Evolutionary conservation across 495 filamentous ascomycete species (phyloP), one percentile per base, ranked within the genome.

Genomic region (Penicillium diatomitis): DNA sequence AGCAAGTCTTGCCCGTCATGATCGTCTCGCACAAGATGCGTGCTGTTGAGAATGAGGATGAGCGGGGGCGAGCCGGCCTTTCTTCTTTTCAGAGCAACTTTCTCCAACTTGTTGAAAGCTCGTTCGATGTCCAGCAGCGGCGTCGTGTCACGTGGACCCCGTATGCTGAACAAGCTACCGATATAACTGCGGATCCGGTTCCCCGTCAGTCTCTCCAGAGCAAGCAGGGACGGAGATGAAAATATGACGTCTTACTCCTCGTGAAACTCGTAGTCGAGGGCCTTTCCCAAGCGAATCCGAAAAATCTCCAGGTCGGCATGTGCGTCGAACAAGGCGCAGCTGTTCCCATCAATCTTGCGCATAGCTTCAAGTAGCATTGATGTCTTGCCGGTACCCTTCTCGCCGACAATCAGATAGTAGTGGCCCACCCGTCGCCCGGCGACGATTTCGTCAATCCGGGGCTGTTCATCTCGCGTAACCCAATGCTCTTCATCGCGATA

Each of bases 81-180:
- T n/a, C 83, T 76, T 36, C 87, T 77, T 48, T 63, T 70, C 12
- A 96, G 60, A 0, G 92, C 92, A 6, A 96, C 87, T 67, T 98
- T 98, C 63, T 98, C 91, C 4, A 98, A 69, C 65, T 97, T 96
- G 74, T 98, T 98, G 66, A 98, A 83, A 2, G 92, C 92, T 10
- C 92, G 80, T 58, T 98, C 92, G 44, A 98, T 95, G 55, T 98
- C 92, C 9, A 98, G 72, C 11, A 98, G 64, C 4, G 92, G 87
- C 0, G 86, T 90, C 2, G 87, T 88, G 55, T 98, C 92, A 12
- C 92, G 79, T 0, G 94, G 92, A 0, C 92, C 92, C 32, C 88
- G 81, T 54, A 97, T 95, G 49, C 85, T 90, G 71, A 98, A 98
- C 31, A 97, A 83, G 29, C 84, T 84, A 29, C 92, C 92, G 44